Base-by-base conservation (phyloP, 345 rosid species). In the Conringia planisiliqua region DNA sequence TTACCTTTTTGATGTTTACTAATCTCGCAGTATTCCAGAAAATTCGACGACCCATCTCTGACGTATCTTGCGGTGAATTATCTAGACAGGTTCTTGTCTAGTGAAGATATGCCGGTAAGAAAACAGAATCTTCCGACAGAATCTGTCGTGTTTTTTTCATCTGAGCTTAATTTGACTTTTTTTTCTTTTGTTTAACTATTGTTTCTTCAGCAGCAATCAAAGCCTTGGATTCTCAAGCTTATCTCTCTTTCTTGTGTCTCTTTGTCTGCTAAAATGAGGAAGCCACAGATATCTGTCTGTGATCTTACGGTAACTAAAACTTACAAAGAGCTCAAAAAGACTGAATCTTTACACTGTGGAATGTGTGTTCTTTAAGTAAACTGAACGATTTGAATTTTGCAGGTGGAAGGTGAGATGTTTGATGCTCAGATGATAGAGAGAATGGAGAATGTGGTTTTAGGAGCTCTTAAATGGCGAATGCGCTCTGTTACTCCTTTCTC, bases 401-500 rank as follows among this genome's bases (percentile, higher is more conserved):
- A 88, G 90, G 81, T 71, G 14, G 85, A 75, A 38, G 85, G 85
- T 32, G 68, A 84, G 20, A 63, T 83, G 17, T 90, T 83, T 66
- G 91, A 90, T 68, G 52, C 78, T n/a, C 82, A 80, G 50, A 82
- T 85, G 50, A 76, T 87, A 63, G 84, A 87, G 75, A 77, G 88
- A 70, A 90, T 92, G 95, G 96, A 92, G 80, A 74, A 79, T 18
- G 74, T 92, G 18, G 78, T 92, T 47, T 78, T 92, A 75, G 96
- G 91, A 47, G 88, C 90, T 66, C 82, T 92, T 16, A 83, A 88
- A 76, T 92, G 98, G 98, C 73, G 98, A 74, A 92, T 88, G 96
- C 89, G 98, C 17, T 92, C 98, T 13, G 63, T 92, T 66, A 90
- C 95, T 64, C 96, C 98, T 1, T 90, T 92, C 78, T 84, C 91